A percentile compares a stretch with the other conserved stretches of the same genome.
phyloP scores from a whole-genome alignment of 129 eudicot genomes.

The Logfia minima region DNA sequence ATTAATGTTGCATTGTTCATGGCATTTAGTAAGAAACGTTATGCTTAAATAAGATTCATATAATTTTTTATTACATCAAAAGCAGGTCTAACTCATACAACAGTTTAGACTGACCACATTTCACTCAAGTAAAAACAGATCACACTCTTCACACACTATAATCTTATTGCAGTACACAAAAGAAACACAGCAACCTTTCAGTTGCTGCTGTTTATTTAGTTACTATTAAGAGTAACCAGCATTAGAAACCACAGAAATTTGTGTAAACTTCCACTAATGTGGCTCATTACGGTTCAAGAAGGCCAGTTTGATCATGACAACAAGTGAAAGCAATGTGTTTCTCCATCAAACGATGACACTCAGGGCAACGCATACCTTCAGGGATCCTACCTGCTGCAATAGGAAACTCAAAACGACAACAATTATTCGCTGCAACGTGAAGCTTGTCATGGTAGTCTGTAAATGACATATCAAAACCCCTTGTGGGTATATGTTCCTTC shows the following conservation, averaged over 20 bases:
- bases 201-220: slow-evolving; percentile 30
- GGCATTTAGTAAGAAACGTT: neutral
- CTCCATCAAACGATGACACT: slow-evolving; percentile 75
- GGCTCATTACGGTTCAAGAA: slow-evolving; percentile 37
- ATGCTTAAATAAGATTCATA: slow-evolving; percentile 14
- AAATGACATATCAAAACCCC: slow-evolving; percentile 50
- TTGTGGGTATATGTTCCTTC: slow-evolving; percentile 41
- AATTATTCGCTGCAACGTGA: slow-evolving; percentile 45
- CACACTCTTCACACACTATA: slow-evolving; percentile 28
- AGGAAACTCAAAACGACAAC: slow-evolving; percentile 66
- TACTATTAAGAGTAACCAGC: slow-evolving; percentile 17
- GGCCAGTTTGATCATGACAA: slow-evolving; percentile 60
- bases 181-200: slow-evolving; percentile 19
- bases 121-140: slow-evolving; percentile 17
- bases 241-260: slow-evolving; percentile 8
- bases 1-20: no score
- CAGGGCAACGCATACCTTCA: slow-evolving; percentile 70
- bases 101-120: slow-evolving; percentile 15
- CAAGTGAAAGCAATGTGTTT: slow-evolving; percentile 63
- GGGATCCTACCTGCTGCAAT: slow-evolving; percentile 58
- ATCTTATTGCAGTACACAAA: slow-evolving; percentile 6
- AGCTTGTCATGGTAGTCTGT: slow-evolving; percentile 41
- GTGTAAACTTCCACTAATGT: neutral
- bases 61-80: slow-evolving; percentile 29
- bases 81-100: slow-evolving; percentile 24